A percentile compares a stretch with the other conserved stretches of the same genome.
phyloP scores from a whole-genome alignment of 306 rosid genomes.

The Crataegus laevigata region DNA sequence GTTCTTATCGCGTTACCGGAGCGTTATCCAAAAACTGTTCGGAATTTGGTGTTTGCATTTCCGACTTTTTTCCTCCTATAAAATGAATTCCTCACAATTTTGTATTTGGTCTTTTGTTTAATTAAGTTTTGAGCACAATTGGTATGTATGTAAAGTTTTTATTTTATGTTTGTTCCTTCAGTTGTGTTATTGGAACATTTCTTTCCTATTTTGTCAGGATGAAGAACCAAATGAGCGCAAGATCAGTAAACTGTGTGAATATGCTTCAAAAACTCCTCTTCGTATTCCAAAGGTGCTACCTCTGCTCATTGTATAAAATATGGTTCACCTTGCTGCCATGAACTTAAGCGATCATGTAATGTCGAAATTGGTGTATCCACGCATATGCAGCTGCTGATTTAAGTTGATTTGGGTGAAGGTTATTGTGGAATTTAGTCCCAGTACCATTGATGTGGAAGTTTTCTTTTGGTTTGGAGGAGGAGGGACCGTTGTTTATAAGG shows the following conservation, averaged over 20 bases:
- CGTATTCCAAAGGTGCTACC: constrained; percentile 65
- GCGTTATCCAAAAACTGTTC: background rate
- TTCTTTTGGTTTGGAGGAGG: background rate
- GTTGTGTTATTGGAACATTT: constrained; percentile 8
- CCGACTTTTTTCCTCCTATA: background rate
- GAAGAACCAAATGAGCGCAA: constrained; percentile 78
- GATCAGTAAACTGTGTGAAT: constrained; percentile 74
- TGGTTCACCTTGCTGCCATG: background rate
- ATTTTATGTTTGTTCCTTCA: background rate
- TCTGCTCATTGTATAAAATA: background rate
- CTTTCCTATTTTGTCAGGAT: constrained; percentile 34
- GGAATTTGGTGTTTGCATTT: background rate
- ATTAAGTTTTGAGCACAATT: background rate
- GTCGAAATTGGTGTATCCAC: background rate
- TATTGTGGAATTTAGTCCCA: background rate
- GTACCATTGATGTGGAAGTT: background rate
- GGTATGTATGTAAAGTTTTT: background rate
- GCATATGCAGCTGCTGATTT: background rate
- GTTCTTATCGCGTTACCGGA: background rate
- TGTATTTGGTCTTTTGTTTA: no score
- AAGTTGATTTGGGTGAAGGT: background rate
- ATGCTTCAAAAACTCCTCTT: constrained; percentile 78
- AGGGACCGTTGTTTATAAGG: background rate
- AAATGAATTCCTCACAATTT: background rate
- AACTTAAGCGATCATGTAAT: background rate